These are phyloP conservation scores for Penicillium paxilli DNA, from an alignment of 495 filamentous ascomycete species.

Conservation along the genomic window DNA sequence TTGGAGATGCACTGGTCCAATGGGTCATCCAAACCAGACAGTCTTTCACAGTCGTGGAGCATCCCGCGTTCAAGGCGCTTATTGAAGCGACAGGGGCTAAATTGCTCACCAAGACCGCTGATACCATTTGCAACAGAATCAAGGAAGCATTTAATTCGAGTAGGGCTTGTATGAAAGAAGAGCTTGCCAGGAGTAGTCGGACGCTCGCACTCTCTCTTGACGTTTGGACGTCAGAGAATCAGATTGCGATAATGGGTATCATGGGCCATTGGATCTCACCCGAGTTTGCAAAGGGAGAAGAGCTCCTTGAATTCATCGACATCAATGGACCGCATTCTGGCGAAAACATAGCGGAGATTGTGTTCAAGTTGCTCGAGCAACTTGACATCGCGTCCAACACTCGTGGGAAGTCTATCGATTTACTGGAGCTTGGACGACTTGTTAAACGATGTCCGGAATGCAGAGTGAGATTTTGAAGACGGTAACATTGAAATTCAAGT, in stretches of 20 bases:
- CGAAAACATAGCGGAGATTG: slow-evolving; percentile 11
- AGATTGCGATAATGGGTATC: slow-evolving; percentile 12
- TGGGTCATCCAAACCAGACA: slow-evolving; percentile 11
- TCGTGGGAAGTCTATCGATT: slow-evolving; percentile 6
- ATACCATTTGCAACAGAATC: slow-evolving; percentile 11
- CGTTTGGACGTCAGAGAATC: slow-evolving; percentile 14
- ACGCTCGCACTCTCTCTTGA: slow-evolving; percentile 14
- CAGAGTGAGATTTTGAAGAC: slow-evolving; percentile 7
- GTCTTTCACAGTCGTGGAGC: slow-evolving; percentile 12
- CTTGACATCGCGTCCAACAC: slow-evolving; percentile 39
- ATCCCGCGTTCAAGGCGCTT: slow-evolving; percentile 10
- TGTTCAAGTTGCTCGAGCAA: slow-evolving; percentile 4
- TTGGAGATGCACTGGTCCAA: slow-evolving; percentile 8
- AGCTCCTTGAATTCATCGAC: slow-evolving; percentile 12
- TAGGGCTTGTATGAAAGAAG: slow-evolving; percentile 11
- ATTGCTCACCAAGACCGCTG: slow-evolving; percentile 6
- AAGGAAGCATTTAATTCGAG: slow-evolving; percentile 8
- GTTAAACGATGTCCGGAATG: slow-evolving; percentile 5
- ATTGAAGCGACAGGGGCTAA: slow-evolving; percentile 8
- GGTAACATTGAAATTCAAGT: slow-evolving; percentile 2
- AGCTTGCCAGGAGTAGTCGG: slow-evolving; percentile 7
- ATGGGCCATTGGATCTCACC: slow-evolving; percentile 9
- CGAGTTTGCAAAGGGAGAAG: slow-evolving; percentile 11
- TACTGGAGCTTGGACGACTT: slow-evolving; percentile 10
- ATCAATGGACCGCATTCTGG: slow-evolving; percentile 12